Evolutionary conservation across 2,329 filamentous ascomycete genomes (phyloP).

Genomic region (Apiospora aurea): DNA sequence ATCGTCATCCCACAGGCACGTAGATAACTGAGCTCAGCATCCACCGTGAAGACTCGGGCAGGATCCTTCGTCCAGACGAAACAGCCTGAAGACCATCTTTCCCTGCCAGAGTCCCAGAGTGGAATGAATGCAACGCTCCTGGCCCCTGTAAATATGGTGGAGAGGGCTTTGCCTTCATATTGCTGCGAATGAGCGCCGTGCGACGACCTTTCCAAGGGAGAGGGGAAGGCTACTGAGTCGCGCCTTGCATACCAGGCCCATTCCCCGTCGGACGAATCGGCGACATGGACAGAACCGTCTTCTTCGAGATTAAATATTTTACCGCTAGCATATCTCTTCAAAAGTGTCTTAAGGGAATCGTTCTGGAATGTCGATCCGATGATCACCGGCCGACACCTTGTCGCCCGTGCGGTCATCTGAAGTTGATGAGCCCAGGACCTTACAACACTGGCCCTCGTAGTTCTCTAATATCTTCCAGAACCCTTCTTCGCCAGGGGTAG

Average conservation of each 20-base stretch:
- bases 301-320: conserved; percentile 54
- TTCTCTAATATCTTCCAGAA: conserved; percentile 24
- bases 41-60: conserved; percentile 51
- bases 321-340: conserved; percentile 53
- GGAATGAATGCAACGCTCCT: conserved; percentile 56
- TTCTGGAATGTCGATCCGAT: conserved; percentile 43
- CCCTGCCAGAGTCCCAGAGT: conserved; percentile 53
- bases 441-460: conserved; percentile 34
- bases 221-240: conserved; percentile 19
- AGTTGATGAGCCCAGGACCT: conserved; percentile 48
- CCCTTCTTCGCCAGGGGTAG: conserved; percentile 29
- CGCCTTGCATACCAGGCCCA: conserved; percentile 19
- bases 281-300: conserved; percentile 44
- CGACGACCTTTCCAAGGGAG: neutral
- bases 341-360: conserved; percentile 48
- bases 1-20: conserved; percentile 60
- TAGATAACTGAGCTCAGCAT: conserved; percentile 59
- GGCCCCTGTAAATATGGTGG: conserved; percentile 49
- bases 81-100: conserved; percentile 57
- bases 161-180: conserved; percentile 42
- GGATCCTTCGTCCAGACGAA: conserved; percentile 56
- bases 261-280: conserved; percentile 34
- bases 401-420: neutral
- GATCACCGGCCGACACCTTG: conserved; percentile 7
- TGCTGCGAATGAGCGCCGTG: conserved; percentile 26